Percentiles rank a stretch among this genome's conserved stretches.
Evolutionary conservation across 2,329 filamentous ascomycete species (phyloP).

Genomic region (Cladophialophora immunda): DNA sequence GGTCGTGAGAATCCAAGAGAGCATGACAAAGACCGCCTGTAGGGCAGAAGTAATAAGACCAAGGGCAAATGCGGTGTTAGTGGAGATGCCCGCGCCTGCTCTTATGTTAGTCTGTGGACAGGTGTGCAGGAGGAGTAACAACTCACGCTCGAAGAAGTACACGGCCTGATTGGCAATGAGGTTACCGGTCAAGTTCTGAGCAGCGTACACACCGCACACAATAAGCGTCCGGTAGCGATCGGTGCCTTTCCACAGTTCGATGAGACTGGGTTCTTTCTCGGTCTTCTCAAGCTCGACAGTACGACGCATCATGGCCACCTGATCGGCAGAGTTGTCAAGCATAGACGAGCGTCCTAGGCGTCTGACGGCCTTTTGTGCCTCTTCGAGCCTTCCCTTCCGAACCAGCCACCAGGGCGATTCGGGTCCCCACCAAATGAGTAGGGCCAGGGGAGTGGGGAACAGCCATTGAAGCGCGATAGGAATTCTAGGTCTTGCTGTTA

Average conservation of each 20-base stretch:
- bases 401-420: constrained; percentile 65
- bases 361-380: constrained; percentile 57
- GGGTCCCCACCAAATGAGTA: constrained; percentile 62
- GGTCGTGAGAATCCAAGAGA: constrained; percentile 72
- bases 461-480: constrained; percentile 68
- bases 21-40: constrained; percentile 69
- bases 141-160: constrained; percentile 63
- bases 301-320: constrained; percentile 48
- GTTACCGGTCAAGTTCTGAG: constrained; percentile 65
- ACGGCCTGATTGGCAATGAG: constrained; percentile 70
- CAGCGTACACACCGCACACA: constrained; percentile 46
- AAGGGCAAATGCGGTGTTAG: constrained; percentile 66
- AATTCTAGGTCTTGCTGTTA: constrained; percentile 53
- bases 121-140: constrained; percentile 29
- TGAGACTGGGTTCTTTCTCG: constrained; percentile 42
- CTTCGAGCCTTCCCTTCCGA: constrained; percentile 56
- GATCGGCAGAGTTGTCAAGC: constrained; percentile 47
- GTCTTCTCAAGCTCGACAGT: constrained; percentile 47
- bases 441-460: constrained; percentile 64
- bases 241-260: constrained; percentile 47
- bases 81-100: constrained; percentile 67
- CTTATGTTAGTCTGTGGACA: constrained; percentile 44
- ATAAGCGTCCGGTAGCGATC: constrained; percentile 46
- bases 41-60: constrained; percentile 72
- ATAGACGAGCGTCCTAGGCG: constrained; percentile 58